Evolutionary conservation across 345 rosid species (phyloP).

Genomic region (Eucalyptus lansdowneana): DNA sequence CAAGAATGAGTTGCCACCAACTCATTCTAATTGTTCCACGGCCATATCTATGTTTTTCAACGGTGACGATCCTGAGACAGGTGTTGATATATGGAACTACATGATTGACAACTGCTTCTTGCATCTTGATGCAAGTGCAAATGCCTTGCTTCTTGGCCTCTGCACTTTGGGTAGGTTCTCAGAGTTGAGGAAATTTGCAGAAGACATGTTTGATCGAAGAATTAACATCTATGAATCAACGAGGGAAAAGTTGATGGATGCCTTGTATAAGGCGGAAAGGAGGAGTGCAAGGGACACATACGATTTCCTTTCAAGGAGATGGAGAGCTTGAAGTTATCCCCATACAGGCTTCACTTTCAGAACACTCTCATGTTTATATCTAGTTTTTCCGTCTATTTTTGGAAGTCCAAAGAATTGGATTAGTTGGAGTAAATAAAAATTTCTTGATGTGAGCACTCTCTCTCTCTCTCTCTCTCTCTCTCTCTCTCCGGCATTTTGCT

Average conservation of each 20-base stretch:
- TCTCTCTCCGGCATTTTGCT: background rate
- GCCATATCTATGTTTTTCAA: constrained; percentile 32
- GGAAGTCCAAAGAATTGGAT: background rate
- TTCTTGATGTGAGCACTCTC: background rate
- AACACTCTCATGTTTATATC: background rate
- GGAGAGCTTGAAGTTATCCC: constrained; percentile 15
- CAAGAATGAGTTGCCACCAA: constrained; percentile 41
- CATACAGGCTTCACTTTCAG: background rate
- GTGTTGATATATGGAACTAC: constrained; percentile 48
- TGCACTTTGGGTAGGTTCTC: constrained; percentile 27
- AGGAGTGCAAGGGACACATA: constrained; percentile 27
- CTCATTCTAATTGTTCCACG: constrained; percentile 17
- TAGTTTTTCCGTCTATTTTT: background rate
- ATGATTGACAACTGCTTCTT: constrained; percentile 22
- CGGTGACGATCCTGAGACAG: constrained; percentile 40
- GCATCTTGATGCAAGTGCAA: constrained; percentile 31
- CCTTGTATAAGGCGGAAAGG: constrained; percentile 13
- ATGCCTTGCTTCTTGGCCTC: constrained; percentile 36
- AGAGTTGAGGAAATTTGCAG: constrained; percentile 26
- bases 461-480: background rate
- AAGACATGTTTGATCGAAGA: constrained; percentile 33
- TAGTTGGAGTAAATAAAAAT: background rate
- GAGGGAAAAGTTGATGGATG: constrained; percentile 30
- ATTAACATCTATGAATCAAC: constrained; percentile 24
- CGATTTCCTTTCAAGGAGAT: constrained; percentile 27